Conservation (phyloP, 2,329 filamentous ascomycete species). For the Colletotrichum sansevieriae region DNA sequence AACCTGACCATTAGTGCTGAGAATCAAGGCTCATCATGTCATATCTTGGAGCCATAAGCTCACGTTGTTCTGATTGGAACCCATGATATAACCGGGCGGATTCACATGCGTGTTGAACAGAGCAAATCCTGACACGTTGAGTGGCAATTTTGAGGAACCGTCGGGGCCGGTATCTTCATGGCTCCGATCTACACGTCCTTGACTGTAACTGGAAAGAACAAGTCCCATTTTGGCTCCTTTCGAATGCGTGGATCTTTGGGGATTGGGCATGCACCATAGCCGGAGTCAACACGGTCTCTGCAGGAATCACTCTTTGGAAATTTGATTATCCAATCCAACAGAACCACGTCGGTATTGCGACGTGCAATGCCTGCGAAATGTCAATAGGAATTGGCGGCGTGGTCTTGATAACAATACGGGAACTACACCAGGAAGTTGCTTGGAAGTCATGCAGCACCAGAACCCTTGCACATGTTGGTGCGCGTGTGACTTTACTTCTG, state of each 20-base stretch:
- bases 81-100: neutral
- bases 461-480: too few species aligned
- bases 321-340: neutral
- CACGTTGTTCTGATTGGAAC: neutral
- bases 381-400: too few species aligned
- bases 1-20: neutral
- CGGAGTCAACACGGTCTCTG: neutral
- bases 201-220: slow-evolving; percentile 8
- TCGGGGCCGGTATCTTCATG: neutral
- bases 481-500: too few species aligned
- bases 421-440: too few species aligned
- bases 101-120: neutral
- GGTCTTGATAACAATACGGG: too few species aligned
- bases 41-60: neutral
- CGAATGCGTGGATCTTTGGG: neutral
- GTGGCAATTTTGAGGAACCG: neutral
- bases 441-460: too few species aligned
- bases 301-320: neutral
- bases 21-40: neutral
- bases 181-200: slow-evolving; percentile 18
- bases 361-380: too few species aligned
- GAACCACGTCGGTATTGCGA: slow-evolving; percentile 1
- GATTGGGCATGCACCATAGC: neutral
- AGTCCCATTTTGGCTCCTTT: neutral
- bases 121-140: slow-evolving; percentile 8